Conservation (phyloP, 768 basidiomycete genomes). For the Cantharellus cinnabarinus region DNA sequence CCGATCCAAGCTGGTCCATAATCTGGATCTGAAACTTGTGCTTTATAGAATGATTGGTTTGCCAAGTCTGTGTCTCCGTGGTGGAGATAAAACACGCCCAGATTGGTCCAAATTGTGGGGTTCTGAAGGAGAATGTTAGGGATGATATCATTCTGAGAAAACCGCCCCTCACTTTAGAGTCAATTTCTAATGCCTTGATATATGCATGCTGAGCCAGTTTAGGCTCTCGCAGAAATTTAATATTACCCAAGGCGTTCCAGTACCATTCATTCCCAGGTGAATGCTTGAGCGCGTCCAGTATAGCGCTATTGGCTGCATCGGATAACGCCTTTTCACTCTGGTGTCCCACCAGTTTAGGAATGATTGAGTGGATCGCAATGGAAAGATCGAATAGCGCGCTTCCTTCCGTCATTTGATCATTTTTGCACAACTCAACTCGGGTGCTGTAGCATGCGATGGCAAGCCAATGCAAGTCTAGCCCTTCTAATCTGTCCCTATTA, state of each 20-base stretch:
- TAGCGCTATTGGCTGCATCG: slow-evolving; percentile 27
- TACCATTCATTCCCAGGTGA: slow-evolving; percentile 51
- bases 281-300: slow-evolving; percentile 53
- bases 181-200: slow-evolving; percentile 68
- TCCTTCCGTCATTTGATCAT: slow-evolving; percentile 30
- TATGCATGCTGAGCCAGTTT: slow-evolving; percentile 81
- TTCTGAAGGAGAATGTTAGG: slow-evolving; percentile 26
- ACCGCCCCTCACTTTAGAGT: slow-evolving; percentile 42
- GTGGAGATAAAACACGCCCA: slow-evolving; percentile 72
- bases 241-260: slow-evolving; percentile 69
- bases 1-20: slow-evolving; percentile 79
- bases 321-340: slow-evolving; percentile 15
- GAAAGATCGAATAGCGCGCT: slow-evolving; percentile 54
- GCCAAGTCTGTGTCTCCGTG: slow-evolving; percentile 66
- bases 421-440: slow-evolving; percentile 23
- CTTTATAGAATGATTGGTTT: slow-evolving; percentile 64
- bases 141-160: background rate
- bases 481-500: slow-evolving; percentile 2
- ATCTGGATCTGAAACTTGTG: slow-evolving; percentile 85
- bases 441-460: slow-evolving; percentile 41
- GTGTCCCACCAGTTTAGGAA: slow-evolving; percentile 18
- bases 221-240: slow-evolving; percentile 43
- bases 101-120: slow-evolving; percentile 60
- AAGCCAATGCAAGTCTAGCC: slow-evolving; percentile 25
- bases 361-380: slow-evolving; percentile 34